Percentiles rank a stretch among this genome's conserved stretches.
These are phyloP conservation scores for Verticillium nubilum DNA, from an alignment of 2,329 filamentous ascomycete species.

Conservation along the genomic window DNA sequence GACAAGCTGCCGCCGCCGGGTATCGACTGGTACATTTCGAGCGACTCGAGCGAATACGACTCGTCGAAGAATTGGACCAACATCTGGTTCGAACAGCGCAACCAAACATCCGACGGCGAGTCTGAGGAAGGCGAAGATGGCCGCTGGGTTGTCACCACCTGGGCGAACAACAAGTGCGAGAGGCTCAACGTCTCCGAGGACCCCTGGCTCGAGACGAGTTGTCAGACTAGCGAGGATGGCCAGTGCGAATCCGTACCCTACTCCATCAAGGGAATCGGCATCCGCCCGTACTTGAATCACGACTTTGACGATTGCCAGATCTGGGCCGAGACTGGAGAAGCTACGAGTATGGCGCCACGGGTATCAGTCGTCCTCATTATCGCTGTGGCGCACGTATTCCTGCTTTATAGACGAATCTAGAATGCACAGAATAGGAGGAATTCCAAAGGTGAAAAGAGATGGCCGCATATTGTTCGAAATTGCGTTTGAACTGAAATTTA, in stretches of 20 bases:
- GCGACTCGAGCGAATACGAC: conserved; percentile 7
- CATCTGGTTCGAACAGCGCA: conserved; percentile 10
- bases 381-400: not conserved
- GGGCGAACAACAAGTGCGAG: conserved; percentile 8
- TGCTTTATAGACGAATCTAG: no score
- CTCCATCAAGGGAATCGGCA: conserved; percentile 1
- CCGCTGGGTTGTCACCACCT: conserved; percentile 11
- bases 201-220: conserved; percentile 7
- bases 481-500: no score
- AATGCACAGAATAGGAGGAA: no score
- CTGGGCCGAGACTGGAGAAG: not conserved
- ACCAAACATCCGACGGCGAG: not conserved
- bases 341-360: not conserved
- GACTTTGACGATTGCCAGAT: not conserved
- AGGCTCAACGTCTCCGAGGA: not conserved
- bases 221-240: conserved; percentile 7
- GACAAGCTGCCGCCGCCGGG: conserved; percentile 2
- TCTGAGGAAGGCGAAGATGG: conserved; percentile 6
- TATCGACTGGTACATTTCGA: conserved; percentile 9
- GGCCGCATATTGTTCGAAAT: no score
- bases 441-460: no score
- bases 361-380: not conserved
- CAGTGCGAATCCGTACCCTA: conserved; percentile 5
- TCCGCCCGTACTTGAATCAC: not conserved
- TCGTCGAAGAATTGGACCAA: conserved; percentile 11